These are phyloP conservation scores for Colletotrichum sp. DNA, from an alignment of 2,329 filamentous ascomycete genomes.

Conservation along the genomic window DNA sequence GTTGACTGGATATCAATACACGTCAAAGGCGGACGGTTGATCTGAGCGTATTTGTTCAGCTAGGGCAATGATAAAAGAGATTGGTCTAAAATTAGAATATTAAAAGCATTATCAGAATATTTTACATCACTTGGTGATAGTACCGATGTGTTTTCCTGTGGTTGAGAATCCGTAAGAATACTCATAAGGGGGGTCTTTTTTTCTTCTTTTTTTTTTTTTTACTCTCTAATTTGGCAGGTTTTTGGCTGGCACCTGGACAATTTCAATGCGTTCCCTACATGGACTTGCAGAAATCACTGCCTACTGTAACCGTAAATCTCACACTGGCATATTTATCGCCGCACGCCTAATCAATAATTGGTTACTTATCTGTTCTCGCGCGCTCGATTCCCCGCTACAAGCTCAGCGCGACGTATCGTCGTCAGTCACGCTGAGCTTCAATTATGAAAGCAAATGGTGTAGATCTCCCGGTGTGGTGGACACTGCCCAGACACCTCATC, in stretches of 20 bases:
- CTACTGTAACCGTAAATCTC: background rate
- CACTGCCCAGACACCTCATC: background rate
- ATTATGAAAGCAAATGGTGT: background rate
- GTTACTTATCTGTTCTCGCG: background rate
- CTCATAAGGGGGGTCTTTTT: background rate
- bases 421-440: fast-evolving
- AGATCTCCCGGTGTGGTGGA: background rate
- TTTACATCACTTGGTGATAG: background rate
- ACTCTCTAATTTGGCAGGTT: background rate
- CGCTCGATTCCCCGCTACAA: fast-evolving
- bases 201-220: no score
- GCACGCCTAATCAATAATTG: background rate
- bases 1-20: background rate
- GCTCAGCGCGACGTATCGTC: fast-evolving
- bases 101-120: background rate
- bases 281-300: background rate
- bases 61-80: background rate
- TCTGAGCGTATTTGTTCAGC: background rate
- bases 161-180: fast-evolving
- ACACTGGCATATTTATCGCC: background rate
- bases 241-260: background rate
- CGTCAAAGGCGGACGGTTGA: background rate
- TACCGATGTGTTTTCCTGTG: background rate
- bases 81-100: background rate
- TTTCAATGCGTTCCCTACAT: background rate